phyloP scores from a whole-genome alignment of 306 rosid genomes.

The Prunus kanzakura region DNA sequence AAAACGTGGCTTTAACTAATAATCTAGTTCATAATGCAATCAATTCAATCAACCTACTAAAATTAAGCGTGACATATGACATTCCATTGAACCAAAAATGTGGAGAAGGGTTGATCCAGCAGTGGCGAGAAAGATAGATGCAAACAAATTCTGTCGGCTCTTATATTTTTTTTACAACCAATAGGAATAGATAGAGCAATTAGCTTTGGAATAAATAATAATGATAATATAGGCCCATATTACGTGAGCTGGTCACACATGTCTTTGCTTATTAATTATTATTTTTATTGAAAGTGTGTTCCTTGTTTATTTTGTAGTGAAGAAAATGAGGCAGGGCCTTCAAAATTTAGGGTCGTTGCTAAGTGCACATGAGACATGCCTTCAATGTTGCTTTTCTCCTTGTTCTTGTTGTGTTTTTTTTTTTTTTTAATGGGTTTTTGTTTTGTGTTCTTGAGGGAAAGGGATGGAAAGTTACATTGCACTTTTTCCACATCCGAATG shows the following conservation, averaged over 20 bases:
- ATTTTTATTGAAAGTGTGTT: not conserved
- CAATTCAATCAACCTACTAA: not conserved
- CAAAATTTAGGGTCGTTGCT: conserved; percentile 7
- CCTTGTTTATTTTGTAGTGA: not conserved
- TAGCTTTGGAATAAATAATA: not conserved
- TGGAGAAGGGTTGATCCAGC: not conserved
- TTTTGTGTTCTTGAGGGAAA: not conserved
- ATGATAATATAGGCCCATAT: conserved; percentile 11
- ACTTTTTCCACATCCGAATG: not conserved
- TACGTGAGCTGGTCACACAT: conserved; percentile 25
- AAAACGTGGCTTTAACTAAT: not conserved
- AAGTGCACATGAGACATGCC: conserved; percentile 14
- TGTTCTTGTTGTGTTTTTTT: not conserved
- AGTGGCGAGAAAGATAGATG: conserved; percentile 5
- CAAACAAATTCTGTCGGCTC: conserved; percentile 18
- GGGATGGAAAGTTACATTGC: not conserved
- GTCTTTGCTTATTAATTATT: conserved; percentile 1
- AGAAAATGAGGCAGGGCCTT: not conserved
- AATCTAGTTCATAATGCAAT: not conserved
- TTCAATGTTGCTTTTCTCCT: not conserved
- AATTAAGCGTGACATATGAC: not conserved
- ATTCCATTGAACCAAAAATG: not conserved
- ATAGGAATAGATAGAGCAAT: no score
- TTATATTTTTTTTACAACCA: not conserved
- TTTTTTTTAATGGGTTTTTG: not conserved